Evolutionary conservation across 495 filamentous ascomycete genomes (phyloP), one percentile per base, ranked within the genome.

Genomic region (Trichoderma parareesei): DNA sequence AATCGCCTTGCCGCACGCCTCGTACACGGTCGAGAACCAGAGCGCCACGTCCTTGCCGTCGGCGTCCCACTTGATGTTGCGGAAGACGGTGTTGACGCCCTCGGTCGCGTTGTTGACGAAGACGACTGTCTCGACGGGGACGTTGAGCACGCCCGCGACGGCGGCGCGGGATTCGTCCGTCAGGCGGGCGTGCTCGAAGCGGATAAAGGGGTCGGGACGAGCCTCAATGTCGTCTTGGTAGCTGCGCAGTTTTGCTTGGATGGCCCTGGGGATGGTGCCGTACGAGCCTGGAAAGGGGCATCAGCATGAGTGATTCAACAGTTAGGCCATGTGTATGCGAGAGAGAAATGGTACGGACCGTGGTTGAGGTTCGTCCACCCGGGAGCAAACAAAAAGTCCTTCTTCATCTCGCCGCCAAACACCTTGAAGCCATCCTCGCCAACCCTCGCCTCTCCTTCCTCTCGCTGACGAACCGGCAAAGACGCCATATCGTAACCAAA

Each of bases 31-130:
- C 43, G 80, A 80, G 70, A 96, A 93, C 66, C 82, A 80, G 35
- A 92, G 65, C 53, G 92, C 83, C 20, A 83, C 82, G 66, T 90
- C 88, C 37, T 80, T 81, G 0, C 79, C 72, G 64, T 81, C 71
- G 68, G 55, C 13, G 43, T 70, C 65, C 77, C 77, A 91, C 4
- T 72, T 70, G 11, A 96, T 72, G 71, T 89, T 91, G 63, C 86
- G 85, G 18, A 97, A 80, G 5, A 96, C 84, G 5, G 88, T 91
- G 75, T 91, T 90, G 61, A 95, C 77, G 57, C 88, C 92, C 0
- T 85, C 87, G 0, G 91, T 93, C 57, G 90, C 88, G 74, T 97
- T 97, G 48, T 84, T 81, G 11, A 96, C 88, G 63, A 92, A 86
- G 4, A 95, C 92, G 57, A 87, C 76, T 20, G 87, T 87, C 1